A percentile compares a stretch with the other conserved stretches of the same genome.
These are phyloP conservation scores for Blastobotrys ciferrii DNA, from an alignment of 1,139 yeast species.

Conservation along the genomic window DNA sequence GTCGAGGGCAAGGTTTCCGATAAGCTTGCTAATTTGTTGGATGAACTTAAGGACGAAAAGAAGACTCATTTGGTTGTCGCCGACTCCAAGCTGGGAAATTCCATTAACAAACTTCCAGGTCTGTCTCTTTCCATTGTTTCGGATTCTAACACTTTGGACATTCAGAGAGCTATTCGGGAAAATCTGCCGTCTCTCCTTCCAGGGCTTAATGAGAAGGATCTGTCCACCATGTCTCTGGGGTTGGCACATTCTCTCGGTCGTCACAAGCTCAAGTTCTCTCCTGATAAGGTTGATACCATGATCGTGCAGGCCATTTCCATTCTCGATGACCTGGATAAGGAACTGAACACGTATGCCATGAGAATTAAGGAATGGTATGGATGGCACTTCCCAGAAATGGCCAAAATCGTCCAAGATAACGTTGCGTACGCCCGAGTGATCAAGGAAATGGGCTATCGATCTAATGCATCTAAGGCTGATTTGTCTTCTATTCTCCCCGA, in stretches of 20 bases:
- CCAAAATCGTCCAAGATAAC: slow-evolving; percentile 93
- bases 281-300: slow-evolving; percentile 98
- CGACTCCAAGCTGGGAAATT: slow-evolving; percentile 92
- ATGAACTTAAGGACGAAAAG: slow-evolving; percentile 82
- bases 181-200: slow-evolving; percentile 91
- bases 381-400: slow-evolving; percentile 99
- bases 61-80: slow-evolving; percentile 88
- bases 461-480: slow-evolving; percentile 86
- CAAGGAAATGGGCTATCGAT: slow-evolving; percentile 90
- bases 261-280: slow-evolving; percentile 94
- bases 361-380: slow-evolving; percentile 99
- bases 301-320: slow-evolving; percentile 98
- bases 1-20: slow-evolving; percentile 93
- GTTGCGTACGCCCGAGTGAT: slow-evolving; percentile 76
- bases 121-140: slow-evolving; percentile 84
- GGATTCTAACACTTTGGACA: slow-evolving; percentile 91
- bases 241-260: slow-evolving; percentile 93
- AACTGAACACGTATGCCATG: slow-evolving; percentile 96
- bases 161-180: slow-evolving; percentile 93
- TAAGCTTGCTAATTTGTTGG: slow-evolving; percentile 71
- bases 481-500: slow-evolving; percentile 90
- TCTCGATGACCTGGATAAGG: slow-evolving; percentile 95
- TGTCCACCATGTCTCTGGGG: slow-evolving; percentile 94
- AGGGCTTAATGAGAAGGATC: slow-evolving; percentile 80
- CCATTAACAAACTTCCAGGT: slow-evolving; percentile 87